A percentile compares a stretch with the other conserved stretches of the same genome.
Evolutionary conservation across 2,329 filamentous ascomycete genomes (phyloP).

Genomic region (Acrocalymma vagum): DNA sequence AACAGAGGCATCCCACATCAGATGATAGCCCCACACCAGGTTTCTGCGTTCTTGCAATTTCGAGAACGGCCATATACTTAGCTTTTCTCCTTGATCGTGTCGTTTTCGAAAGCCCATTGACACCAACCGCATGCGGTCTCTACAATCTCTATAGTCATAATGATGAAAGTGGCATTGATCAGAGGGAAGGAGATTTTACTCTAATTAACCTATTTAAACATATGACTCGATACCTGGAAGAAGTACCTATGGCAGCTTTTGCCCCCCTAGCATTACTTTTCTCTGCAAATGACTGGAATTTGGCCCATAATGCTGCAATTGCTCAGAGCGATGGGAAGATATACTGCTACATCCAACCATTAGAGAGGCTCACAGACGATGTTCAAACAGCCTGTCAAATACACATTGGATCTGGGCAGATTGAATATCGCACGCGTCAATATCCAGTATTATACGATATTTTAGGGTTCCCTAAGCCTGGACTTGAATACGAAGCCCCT

Average conservation of each 20-base stretch:
- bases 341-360: slow-evolving; percentile 6
- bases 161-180: too few species aligned
- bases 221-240: too few species aligned
- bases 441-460: neutral
- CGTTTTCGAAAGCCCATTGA: slow-evolving; percentile 2
- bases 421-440: slow-evolving; percentile 2
- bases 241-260: neutral
- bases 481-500: too few species aligned
- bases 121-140: neutral
- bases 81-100: neutral
- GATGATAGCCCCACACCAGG: too few species aligned
- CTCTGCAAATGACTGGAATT: neutral
- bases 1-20: too few species aligned
- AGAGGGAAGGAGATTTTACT: too few species aligned
- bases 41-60: neutral
- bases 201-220: too few species aligned
- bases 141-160: neutral
- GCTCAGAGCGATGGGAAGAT: slow-evolving; percentile 8
- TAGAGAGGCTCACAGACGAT: slow-evolving; percentile 6
- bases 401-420: slow-evolving; percentile 8
- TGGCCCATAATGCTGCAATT: neutral
- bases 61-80: neutral
- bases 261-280: neutral
- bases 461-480: too few species aligned
- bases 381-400: slow-evolving; percentile 1